A percentile compares a stretch with the other conserved stretches of the same genome.
phyloP scores from a whole-genome alignment of 345 rosid genomes.

The Sapria himalayana region DNA sequence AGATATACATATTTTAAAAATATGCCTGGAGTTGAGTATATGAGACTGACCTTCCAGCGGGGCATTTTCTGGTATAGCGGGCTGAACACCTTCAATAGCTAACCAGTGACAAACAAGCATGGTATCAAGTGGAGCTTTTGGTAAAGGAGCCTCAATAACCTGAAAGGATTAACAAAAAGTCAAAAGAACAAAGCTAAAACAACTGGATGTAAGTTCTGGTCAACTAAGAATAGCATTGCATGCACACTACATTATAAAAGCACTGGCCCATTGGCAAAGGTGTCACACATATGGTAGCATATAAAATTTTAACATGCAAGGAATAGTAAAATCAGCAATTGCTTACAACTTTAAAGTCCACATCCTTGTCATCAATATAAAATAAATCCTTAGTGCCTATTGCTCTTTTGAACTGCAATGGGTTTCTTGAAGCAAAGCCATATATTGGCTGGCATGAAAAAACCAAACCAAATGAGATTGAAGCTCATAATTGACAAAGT shows the following conservation, averaged over 20 bases:
- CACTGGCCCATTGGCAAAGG: too few relatives aligned
- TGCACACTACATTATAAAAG: too few relatives aligned
- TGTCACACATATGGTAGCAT: too few relatives aligned
- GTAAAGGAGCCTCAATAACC: slow-evolving; percentile 95
- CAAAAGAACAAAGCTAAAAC: too few relatives aligned
- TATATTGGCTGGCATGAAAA: slow-evolving; percentile 51
- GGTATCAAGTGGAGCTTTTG: slow-evolving; percentile 86
- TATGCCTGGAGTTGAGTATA: too few relatives aligned
- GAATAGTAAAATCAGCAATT: slow-evolving; percentile 2
- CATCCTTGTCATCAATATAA: slow-evolving; percentile 77
- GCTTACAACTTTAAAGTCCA: slow-evolving; percentile 90
- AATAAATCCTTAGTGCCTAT: slow-evolving; percentile 75
- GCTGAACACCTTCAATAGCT: slow-evolving; percentile 94
- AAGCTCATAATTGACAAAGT: too few relatives aligned
- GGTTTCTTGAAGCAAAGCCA: slow-evolving; percentile 63
- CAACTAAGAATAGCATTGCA: too few relatives aligned
- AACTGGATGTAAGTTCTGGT: too few relatives aligned
- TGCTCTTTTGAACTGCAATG: slow-evolving; percentile 71
- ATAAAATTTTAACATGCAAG: too few relatives aligned
- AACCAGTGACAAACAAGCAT: slow-evolving; percentile 82
- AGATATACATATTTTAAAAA: too few relatives aligned
- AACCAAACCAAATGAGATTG: slow-evolving; percentile 8
- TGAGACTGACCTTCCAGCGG: slow-evolving; percentile 51
- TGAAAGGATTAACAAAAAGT: too few relatives aligned
- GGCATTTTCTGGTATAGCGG: slow-evolving; percentile 93